Base-by-base conservation (phyloP, 306 rosid genomes). In the Quercus berberidifolia region DNA sequence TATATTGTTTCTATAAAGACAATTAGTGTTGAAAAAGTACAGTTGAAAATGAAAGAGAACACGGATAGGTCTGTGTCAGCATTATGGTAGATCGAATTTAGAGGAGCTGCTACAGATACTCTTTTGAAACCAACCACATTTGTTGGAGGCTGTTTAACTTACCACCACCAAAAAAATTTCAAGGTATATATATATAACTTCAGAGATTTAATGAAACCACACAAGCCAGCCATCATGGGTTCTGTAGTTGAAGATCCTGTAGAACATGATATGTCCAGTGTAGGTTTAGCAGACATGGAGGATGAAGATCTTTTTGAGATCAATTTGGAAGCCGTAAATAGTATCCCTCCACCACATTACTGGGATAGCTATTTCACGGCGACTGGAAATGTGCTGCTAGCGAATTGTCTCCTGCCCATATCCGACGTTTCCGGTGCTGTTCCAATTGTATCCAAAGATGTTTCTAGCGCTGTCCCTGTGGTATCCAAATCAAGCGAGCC, bases 231-330 rank as follows among this genome's bases (percentile, higher is more conserved):
- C 73, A 74, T n/a, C 83, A 92, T 90, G 93, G 68, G 41, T 74
- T 85, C 73, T 64, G 65, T 74, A 57, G 43, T 55, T 46, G 75
- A 54, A 75, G 82, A 52, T 43, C 64, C 67, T 28, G 55, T 79
- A 8, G 79, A 80, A 69, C n/a, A 41, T 28, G 83, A 21, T 46
- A 81, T 52, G 8, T 15, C 35, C 58, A 43, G 31, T 78, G 14
- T 57, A 43, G 87, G 74, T 43, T 51, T 82, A 5, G 78, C 33
- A 17, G 76, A 76, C 52, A 65, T 76, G 71, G 94, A 91, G 72
- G 91, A 89, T 1, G 93, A 92, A 0, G 97, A 92, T 74, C 79
- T 92, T 35, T 93, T 91, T 62, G 95, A 90, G 85, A 91, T 90
- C 63, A 85, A 89, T 57, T 81, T 91, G 1, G 89, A 88, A 1